Conservation (phyloP, 1,284 basidiomycete genomes). For the Vanrija pseudolonga region DNA sequence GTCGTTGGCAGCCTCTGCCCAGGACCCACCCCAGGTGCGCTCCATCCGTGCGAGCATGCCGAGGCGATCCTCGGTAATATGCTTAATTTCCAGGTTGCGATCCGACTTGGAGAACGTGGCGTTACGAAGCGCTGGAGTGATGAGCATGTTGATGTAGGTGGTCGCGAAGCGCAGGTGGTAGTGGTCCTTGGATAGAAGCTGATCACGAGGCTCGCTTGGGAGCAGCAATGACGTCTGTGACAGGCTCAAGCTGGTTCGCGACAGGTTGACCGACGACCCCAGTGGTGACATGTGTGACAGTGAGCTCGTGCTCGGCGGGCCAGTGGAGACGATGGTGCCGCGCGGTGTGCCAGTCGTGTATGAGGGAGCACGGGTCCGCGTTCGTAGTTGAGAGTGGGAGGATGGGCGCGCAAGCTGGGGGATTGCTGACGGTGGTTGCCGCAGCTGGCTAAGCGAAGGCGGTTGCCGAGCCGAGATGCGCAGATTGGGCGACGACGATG, state of each 20-base stretch:
- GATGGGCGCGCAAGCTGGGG: background rate
- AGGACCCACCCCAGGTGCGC: conserved; percentile 65
- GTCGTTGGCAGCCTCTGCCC: conserved; percentile 30
- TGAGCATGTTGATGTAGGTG: conserved; percentile 37
- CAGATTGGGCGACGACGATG: no score
- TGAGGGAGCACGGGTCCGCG: conserved; percentile 6
- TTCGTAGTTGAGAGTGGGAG: conserved; percentile 3
- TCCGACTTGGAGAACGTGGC: conserved; percentile 25
- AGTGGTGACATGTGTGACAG: conserved; percentile 1
- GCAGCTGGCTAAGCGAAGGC: no score
- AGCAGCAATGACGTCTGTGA: conserved; percentile 16
- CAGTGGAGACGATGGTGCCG: background rate
- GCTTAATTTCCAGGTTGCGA: conserved; percentile 30
- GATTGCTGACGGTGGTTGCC: no score
- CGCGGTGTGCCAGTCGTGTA: conserved; percentile 1
- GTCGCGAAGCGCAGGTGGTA: conserved; percentile 41
- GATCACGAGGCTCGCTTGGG: conserved; percentile 5
- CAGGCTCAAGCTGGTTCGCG: conserved; percentile 9
- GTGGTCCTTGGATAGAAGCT: conserved; percentile 36
- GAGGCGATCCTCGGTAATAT: conserved; percentile 67
- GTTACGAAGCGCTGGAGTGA: conserved; percentile 32
- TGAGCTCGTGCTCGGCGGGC: background rate
- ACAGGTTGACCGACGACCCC: conserved; percentile 1
- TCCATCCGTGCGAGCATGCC: conserved; percentile 62
- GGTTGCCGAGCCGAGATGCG: no score